Evolutionary conservation across 352 stramenopile species (phyloP).

Genomic region (Pythium pectinolyticum): DNA sequence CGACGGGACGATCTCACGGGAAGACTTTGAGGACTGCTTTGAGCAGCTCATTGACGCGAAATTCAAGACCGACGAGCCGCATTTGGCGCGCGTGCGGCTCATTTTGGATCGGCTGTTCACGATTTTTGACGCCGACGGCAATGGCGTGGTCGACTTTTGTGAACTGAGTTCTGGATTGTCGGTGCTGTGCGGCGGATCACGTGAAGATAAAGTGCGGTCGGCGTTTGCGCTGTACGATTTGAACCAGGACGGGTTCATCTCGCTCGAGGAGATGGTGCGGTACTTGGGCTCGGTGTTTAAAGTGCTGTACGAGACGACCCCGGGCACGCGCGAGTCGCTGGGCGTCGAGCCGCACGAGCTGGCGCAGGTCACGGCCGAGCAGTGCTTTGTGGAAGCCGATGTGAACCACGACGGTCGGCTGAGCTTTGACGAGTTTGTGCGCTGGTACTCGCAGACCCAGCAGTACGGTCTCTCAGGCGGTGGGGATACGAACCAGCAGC

Average conservation of each 20-base stretch:
- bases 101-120: conserved; percentile 80
- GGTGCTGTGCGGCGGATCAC: conserved; percentile 75
- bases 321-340: conserved; percentile 53
- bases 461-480: conserved; percentile 37
- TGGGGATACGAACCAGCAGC: conserved; percentile 30
- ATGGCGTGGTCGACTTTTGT: conserved; percentile 81
- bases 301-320: conserved; percentile 82
- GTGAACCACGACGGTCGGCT: conserved; percentile 77
- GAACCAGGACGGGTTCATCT: conserved; percentile 85
- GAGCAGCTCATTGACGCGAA: conserved; percentile 79
- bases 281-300: conserved; percentile 88
- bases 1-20: conserved; percentile 73
- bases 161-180: conserved; percentile 83
- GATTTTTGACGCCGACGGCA: conserved; percentile 80
- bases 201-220: conserved; percentile 81
- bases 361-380: conserved; percentile 73
- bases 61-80: conserved; percentile 71
- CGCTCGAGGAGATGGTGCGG: conserved; percentile 86
- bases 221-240: conserved; percentile 88
- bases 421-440: conserved; percentile 86
- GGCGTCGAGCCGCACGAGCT: conserved; percentile 71
- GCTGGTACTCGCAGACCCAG: conserved; percentile 74
- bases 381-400: conserved; percentile 85
- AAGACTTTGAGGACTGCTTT: conserved; percentile 85
- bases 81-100: conserved; percentile 58